Base-by-base conservation (phyloP, 345 rosid species). In the Camelina sativa region DNA sequence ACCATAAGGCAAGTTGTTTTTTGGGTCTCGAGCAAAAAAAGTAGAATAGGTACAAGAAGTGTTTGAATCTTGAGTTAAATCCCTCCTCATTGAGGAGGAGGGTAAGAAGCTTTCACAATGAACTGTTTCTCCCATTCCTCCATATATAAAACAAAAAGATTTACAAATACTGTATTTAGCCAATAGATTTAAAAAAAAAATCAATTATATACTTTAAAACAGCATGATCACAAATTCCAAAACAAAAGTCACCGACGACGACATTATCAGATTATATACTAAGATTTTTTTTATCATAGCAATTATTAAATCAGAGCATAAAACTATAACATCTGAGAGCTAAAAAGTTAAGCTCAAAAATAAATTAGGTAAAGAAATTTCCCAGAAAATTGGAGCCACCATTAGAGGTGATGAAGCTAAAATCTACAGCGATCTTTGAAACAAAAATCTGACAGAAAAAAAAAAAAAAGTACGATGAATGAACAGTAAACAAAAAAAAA, bases 111-210 rank as follows among this genome's bases (percentile, higher is more conserved):
- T 85, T 83, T 91, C 88, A 75, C 81, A 77, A 76, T 90, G 91
- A 71, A 86, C 89, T 78, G 83, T 82, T 74, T 89, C 83, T 82
- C 95, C 91, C 91, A 88, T 95, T 74, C 89, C 95, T 90, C 65
- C 54, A 25, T 69, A 20, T 20, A 20, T 17, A 70, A 34, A 19
- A 8, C 2, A 10, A 4, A 23, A 15, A 41, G 30, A 28, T 28
- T 4, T 25, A 25, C 28, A 25, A 47, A 1, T 2, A 6, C 9
- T 47, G 1, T n/a, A 66, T 2, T 23, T 28, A 69, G 51, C 40
- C 23, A 25, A 2, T 15, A 38, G 8, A 62, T 7, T 17, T 11
- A 0, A 23, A 23, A 23, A 23, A 23, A 8, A 6, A 56, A 20
- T 41, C 41, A 43, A n/a, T 40, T 35, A 13, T 53, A 8, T 23